Base-by-base conservation (phyloP, 2,329 filamentous ascomycete genomes). In the Cladophialophora exuberans region DNA sequence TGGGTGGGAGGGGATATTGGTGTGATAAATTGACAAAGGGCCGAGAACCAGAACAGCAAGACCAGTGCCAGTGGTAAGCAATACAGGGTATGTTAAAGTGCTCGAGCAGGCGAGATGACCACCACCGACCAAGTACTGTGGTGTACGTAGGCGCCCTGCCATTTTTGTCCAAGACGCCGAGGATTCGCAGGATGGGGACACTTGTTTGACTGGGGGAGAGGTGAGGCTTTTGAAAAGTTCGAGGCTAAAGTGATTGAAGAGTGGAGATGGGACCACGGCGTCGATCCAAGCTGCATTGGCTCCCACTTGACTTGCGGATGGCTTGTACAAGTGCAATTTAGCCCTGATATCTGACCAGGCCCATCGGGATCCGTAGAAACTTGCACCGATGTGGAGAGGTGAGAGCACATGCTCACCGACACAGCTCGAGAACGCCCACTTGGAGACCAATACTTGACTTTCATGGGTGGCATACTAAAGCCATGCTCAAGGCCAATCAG, bases 121-220 rank as follows among this genome's bases (percentile, higher is more conserved):
- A 25, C 28, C 36, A 15, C 18, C 46, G 39, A 49, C 38, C 33
- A 15, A 49, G 23, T 13, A 20, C 18, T 17, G 13, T 44, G 36
- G 45, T 42, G 22, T 26, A n/a, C 18, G 28, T 57, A 54, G 30
- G 18, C 53, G 57, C 54, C 50, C 42, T 35, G 43, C 30, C 55
- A 44, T 51, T 54, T 57, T 48, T 45, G 54, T 23, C 38, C 33
- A 49, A 26, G 45, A 31, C 42, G 25, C 36, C 33, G 28, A 41
- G 46, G 39, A 48, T 52, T 23, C 33, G 36, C 45, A 39, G 33
- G 48, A 39, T 51, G 48, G 43, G 43, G 36, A 51, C 36, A 42
- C 30, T n/a, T 52, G 52, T 52, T 45, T 59, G 50, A 52, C 57
- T 42, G 56, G 56, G 59, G 49, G 59, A 54, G 59, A 62, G 51